phyloP scores from a whole-genome alignment of 441 rosid genomes.

The Omphalea diandra region DNA sequence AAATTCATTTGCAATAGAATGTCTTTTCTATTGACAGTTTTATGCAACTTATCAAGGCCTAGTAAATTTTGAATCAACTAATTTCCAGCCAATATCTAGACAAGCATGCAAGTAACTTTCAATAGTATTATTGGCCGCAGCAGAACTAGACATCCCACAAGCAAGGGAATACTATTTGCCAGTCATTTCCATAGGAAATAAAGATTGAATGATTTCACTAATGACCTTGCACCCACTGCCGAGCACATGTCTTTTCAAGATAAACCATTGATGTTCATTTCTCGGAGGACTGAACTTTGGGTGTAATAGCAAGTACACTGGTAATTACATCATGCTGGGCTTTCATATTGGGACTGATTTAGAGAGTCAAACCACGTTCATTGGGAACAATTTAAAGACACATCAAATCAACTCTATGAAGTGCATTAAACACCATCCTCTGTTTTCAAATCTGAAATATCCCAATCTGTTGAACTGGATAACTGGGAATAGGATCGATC shows the following conservation, averaged over 20 bases:
- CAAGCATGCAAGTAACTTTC: background rate
- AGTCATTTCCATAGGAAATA: background rate
- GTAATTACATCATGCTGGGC: background rate
- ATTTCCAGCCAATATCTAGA: background rate
- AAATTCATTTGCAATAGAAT: background rate
- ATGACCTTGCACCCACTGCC: background rate
- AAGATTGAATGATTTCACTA: background rate
- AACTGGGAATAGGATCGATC: too few relatives aligned
- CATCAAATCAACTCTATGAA: background rate
- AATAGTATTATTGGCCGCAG: background rate
- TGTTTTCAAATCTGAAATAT: too few relatives aligned
- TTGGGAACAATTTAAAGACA: background rate
- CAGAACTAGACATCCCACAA: slow-evolving; percentile 7
- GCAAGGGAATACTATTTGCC: background rate
- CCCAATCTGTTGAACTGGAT: too few relatives aligned
- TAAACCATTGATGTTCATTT: background rate
- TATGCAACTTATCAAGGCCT: background rate
- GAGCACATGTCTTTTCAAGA: background rate
- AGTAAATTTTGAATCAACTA: background rate
- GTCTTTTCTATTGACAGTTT: background rate
- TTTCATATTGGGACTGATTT: background rate
- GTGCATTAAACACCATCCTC: too few relatives aligned
- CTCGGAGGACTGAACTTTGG: background rate
- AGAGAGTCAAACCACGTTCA: background rate
- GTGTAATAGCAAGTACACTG: background rate